Evolutionary conservation across 768 basidiomycete species (phyloP).

Genomic region (Mycena galericulata): DNA sequence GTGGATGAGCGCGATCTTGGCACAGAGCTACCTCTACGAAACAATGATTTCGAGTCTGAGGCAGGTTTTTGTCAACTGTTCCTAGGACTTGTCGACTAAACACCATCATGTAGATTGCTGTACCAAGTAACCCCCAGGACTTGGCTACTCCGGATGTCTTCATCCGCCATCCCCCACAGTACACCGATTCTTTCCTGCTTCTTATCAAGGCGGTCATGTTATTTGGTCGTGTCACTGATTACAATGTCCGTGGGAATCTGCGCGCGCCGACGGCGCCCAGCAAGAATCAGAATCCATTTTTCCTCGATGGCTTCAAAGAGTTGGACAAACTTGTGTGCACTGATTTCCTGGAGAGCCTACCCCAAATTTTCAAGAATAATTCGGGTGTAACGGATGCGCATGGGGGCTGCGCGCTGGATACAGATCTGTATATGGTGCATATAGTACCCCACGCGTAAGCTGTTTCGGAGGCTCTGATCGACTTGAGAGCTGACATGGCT

Average conservation of each 20-base stretch:
- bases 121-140: slow-evolving; percentile 84
- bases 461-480: slow-evolving; percentile 20
- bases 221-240: slow-evolving; percentile 88
- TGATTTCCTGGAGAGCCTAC: slow-evolving; percentile 79
- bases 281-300: slow-evolving; percentile 81
- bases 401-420: slow-evolving; percentile 74
- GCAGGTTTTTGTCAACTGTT: slow-evolving; percentile 52
- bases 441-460: slow-evolving; percentile 88
- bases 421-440: slow-evolving; percentile 89
- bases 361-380: slow-evolving; percentile 73
- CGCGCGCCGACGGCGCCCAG: slow-evolving; percentile 74
- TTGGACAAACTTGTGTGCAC: slow-evolving; percentile 76
- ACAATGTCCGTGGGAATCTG: slow-evolving; percentile 80
- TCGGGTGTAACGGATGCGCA: slow-evolving; percentile 70
- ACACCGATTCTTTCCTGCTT: slow-evolving; percentile 85
- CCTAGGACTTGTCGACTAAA: slow-evolving; percentile 7
- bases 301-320: slow-evolving; percentile 71
- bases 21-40: slow-evolving; percentile 83
- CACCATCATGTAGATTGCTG: slow-evolving; percentile 55
- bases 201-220: slow-evolving; percentile 88
- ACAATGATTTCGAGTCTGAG: slow-evolving; percentile 80
- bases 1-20: slow-evolving; percentile 88
- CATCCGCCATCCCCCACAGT: slow-evolving; percentile 76
- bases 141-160: slow-evolving; percentile 73
- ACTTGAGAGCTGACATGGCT: slow-evolving; percentile 30